Evolutionary conservation across 2,329 filamentous ascomycete genomes (phyloP), one percentile per base, ranked within the genome.

Genomic region (Triangularia setosa): DNA sequence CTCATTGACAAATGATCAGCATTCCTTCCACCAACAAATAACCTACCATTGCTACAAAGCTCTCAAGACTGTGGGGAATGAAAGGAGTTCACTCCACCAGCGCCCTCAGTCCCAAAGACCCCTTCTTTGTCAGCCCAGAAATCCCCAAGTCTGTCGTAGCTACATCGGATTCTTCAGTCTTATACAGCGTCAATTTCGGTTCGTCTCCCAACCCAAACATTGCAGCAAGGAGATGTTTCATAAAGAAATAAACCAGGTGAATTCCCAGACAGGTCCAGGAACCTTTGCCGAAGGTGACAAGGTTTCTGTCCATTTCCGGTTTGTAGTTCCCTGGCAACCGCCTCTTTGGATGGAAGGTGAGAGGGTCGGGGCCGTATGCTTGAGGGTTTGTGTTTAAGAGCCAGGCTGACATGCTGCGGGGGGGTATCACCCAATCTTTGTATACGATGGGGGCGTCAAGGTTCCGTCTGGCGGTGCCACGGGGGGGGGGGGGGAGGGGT

Each of bases 361-460:
- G 27, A 7, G 68, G 64, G 7, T 66, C 61, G 1, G 65, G 65
- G 53, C 67, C 27, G 5, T 18, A 70, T 12, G 69, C 25, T 3
- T 24, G 27, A 27, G 66, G 60, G 55, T 70, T 64, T 7, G 64
- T 61, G 57, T 67, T 63, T 16, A 63, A 64, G 56, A 68, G 60
- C 55, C 65, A 69, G 0, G 69, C 60, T 1, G 63, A 64, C 66
- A 67, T 69, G 4, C 65, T 64, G 23, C 66, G 64, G 7, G 61
- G 52, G 4, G 68, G 69, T 21, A 71, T 65, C 1, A 55, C 48
- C 21, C 62, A 64, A 7, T 66, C 63, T 59, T 65, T 65, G 60
- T 68, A 70, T n/a, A 60, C 44, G 14, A 69, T 61, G 6, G 62
- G 62, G n/a, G 65, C 67, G 52, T 68, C 66, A 12, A 65, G 65